These are phyloP conservation scores for Aegle marmelos DNA, from an alignment of 345 rosid genomes.

Conservation along the genomic window DNA sequence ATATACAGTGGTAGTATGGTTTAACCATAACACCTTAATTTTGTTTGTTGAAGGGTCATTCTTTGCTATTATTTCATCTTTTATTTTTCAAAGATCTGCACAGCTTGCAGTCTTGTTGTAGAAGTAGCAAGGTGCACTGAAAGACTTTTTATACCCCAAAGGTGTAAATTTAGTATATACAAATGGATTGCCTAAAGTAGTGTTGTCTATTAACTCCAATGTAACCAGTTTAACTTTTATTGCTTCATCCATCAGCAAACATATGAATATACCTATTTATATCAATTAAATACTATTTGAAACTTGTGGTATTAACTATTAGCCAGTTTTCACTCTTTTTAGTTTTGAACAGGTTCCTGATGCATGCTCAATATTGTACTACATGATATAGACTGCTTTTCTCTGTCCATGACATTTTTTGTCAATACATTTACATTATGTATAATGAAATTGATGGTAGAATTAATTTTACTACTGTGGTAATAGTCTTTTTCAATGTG, in stretches of 20 bases:
- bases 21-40: background rate
- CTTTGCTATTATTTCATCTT: background rate
- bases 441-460: background rate
- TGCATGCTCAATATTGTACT: background rate
- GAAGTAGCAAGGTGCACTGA: background rate
- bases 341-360: background rate
- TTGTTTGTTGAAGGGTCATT: background rate
- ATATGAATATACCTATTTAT: background rate
- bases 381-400: background rate
- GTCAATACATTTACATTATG: background rate
- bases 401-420: background rate
- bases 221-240: background rate
- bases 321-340: background rate
- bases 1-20: background rate
- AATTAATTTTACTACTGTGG: slow-evolving; percentile 5
- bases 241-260: background rate
- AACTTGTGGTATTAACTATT: background rate
- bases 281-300: background rate
- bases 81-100: background rate
- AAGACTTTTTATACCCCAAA: background rate
- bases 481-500: slow-evolving; percentile 19
- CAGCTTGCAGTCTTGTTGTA: background rate
- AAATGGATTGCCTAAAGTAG: background rate
- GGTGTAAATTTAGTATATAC: background rate
- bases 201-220: background rate